Percentiles rank a stretch among this genome's conserved stretches.
Conservation (phyloP, 495 filamentous ascomycete genomes). For the Xylaria longipes region DNA sequence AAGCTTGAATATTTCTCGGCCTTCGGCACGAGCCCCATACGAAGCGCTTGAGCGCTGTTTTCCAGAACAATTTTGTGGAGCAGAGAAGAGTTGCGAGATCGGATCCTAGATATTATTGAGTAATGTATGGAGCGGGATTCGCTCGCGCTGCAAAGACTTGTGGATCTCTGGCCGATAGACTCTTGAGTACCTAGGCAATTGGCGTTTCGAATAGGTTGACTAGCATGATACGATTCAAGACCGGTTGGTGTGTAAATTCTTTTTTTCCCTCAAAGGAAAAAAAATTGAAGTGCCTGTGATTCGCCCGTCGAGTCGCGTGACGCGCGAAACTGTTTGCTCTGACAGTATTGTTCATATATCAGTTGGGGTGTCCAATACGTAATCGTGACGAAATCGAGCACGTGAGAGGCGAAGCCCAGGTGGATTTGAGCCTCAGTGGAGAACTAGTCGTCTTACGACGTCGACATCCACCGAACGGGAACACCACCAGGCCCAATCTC, state of each 20-base stretch:
- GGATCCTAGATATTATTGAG: slow-evolving; percentile 2
- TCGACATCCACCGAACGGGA: slow-evolving; percentile 57
- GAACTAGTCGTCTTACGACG: slow-evolving; percentile 30
- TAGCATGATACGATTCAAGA: not conserved
- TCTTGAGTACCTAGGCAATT: not conserved
- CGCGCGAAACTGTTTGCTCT: not conserved
- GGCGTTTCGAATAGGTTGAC: not conserved
- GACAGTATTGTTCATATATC: not conserved
- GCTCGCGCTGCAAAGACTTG: not conserved
- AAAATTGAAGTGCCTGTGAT: not conserved
- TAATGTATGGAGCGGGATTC: slow-evolving; percentile 12
- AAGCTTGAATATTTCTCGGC: not conserved
- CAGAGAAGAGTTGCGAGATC: slow-evolving; percentile 11
- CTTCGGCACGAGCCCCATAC: not conserved
- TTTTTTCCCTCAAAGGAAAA: not conserved
- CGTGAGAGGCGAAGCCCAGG: not conserved
- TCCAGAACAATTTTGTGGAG: slow-evolving; percentile 14
- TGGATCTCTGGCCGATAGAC: not conserved
- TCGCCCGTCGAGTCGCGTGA: not conserved
- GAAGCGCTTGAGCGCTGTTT: not conserved
- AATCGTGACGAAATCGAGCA: slow-evolving; percentile 6
- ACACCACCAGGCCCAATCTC: slow-evolving; percentile 58
- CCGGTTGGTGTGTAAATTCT: not conserved
- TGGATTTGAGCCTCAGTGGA: not conserved
- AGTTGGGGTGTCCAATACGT: slow-evolving; percentile 5